phyloP scores from a whole-genome alignment of 371 early-diverging fungal genomes.

The Circinella minor region DNA sequence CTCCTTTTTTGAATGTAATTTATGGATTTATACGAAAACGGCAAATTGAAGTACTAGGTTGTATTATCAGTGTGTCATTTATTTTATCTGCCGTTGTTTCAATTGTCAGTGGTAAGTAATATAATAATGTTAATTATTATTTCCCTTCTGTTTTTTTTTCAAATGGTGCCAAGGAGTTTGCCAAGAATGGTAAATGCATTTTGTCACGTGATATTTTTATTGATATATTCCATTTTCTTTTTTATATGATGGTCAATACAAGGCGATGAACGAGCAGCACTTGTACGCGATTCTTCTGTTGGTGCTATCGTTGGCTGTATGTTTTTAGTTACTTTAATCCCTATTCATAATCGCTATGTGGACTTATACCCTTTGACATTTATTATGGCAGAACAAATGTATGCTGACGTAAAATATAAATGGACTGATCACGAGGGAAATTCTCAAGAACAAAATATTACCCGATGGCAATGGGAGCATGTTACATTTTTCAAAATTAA shows the following conservation, averaged over 20 bases:
- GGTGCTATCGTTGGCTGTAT: conserved; percentile 40
- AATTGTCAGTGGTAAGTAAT: conserved; percentile 31
- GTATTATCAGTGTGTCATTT: conserved; percentile 30
- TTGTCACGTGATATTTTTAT: too few species aligned
- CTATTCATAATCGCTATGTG: conserved; percentile 36
- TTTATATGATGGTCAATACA: conserved; percentile 11
- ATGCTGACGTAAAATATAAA: conserved; percentile 22
- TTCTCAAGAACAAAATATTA: conserved; percentile 12
- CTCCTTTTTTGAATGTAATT: conserved; percentile 41
- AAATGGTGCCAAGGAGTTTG: too few species aligned
- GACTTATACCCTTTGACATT: conserved; percentile 35
- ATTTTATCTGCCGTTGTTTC: conserved; percentile 47
- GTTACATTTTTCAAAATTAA: conserved; percentile 23
- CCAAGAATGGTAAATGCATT: too few species aligned
- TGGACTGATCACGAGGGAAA: conserved; percentile 32
- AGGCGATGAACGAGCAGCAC: conserved; percentile 42
- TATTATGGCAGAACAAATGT: conserved; percentile 30
- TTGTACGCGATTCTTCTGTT: conserved; percentile 50
- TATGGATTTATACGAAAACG: conserved; percentile 26
- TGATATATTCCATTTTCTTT: not conserved
- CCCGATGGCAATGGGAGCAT: conserved; percentile 39
- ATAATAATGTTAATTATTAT: too few species aligned
- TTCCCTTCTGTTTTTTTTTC: too few species aligned
- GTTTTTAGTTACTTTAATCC: conserved; percentile 50
- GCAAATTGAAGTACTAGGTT: conserved; percentile 41